Evolutionary conservation across 2,329 filamentous ascomycete genomes (phyloP).

Genomic region (Penicillium fuscoglaucum): DNA sequence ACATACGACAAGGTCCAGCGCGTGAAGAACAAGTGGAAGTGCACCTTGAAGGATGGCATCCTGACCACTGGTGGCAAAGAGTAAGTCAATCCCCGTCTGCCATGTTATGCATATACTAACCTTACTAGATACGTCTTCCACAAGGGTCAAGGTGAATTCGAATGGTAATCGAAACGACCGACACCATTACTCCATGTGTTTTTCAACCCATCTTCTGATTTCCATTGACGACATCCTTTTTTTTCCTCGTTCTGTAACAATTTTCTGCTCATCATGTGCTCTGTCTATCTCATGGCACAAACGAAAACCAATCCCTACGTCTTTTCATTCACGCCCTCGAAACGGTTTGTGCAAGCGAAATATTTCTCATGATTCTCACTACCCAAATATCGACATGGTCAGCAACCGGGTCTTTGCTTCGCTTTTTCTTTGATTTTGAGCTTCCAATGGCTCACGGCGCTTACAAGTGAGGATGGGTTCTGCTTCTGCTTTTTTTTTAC

Average conservation of each 20-base stretch:
- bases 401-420: conserved; percentile 5
- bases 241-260: conserved; percentile 21
- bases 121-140: conserved; percentile 79
- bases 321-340: conserved; percentile 12
- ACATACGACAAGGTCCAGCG: conserved; percentile 99
- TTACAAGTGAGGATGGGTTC: conserved; percentile 24
- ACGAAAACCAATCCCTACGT: conserved; percentile 17
- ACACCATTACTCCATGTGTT: neutral
- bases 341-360: conserved; percentile 19
- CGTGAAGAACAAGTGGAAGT: conserved; percentile 99
- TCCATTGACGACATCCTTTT: conserved; percentile 5
- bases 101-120: conserved; percentile 26
- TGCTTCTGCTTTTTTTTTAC: conserved; percentile 13
- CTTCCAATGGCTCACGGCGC: conserved; percentile 25
- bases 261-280: conserved; percentile 9
- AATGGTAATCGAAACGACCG: conserved; percentile 68
- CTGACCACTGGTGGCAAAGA: conserved; percentile 91
- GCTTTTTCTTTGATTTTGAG: conserved; percentile 11
- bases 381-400: conserved; percentile 11
- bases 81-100: conserved; percentile 46
- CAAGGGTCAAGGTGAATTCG: conserved; percentile 95
- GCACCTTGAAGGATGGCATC: conserved; percentile 93
- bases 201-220: neutral
- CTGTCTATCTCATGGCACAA: conserved; percentile 1
- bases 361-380: conserved; percentile 14